Evolutionary conservation across 805 yeast genomes (phyloP).

Genomic region (Candida bentonensis): DNA sequence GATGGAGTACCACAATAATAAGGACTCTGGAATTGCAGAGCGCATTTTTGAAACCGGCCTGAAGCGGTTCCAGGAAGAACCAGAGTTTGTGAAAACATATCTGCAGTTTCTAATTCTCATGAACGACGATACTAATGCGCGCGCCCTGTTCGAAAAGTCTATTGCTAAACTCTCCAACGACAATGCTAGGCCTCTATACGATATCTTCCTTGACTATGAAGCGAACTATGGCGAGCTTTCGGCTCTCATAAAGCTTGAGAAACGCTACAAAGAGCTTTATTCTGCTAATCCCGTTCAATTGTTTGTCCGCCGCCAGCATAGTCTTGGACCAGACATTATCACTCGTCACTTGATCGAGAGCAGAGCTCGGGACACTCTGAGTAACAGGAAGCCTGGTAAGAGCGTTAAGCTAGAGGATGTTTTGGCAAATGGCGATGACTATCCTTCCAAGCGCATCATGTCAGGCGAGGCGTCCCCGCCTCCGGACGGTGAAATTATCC

Average conservation of each 20-base stretch:
- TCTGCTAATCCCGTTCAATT: slow-evolving; percentile 36
- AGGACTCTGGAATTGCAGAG: slow-evolving; percentile 45
- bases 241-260: slow-evolving; percentile 52
- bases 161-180: slow-evolving; percentile 37
- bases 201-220: slow-evolving; percentile 53
- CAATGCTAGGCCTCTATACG: slow-evolving; percentile 32
- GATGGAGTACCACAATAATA: slow-evolving; percentile 57
- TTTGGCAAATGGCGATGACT: no score
- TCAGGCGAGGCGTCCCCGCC: not conserved
- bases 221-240: slow-evolving; percentile 54
- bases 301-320: slow-evolving; percentile 14
- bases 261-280: slow-evolving; percentile 49
- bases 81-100: slow-evolving; percentile 53
- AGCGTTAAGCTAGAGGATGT: no score
- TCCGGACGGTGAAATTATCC: not conserved
- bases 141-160: slow-evolving; percentile 71
- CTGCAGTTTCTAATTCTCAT: slow-evolving; percentile 54
- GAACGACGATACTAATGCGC: slow-evolving; percentile 61
- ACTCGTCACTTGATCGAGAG: not conserved
- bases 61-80: slow-evolving; percentile 39
- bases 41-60: slow-evolving; percentile 71
- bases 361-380: not conserved
- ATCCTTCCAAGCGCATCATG: no score
- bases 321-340: not conserved
- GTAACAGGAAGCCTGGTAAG: not conserved